phyloP scores from a whole-genome alignment of 2,329 filamentous ascomycete genomes.

The Tolypocladium inflatum region DNA sequence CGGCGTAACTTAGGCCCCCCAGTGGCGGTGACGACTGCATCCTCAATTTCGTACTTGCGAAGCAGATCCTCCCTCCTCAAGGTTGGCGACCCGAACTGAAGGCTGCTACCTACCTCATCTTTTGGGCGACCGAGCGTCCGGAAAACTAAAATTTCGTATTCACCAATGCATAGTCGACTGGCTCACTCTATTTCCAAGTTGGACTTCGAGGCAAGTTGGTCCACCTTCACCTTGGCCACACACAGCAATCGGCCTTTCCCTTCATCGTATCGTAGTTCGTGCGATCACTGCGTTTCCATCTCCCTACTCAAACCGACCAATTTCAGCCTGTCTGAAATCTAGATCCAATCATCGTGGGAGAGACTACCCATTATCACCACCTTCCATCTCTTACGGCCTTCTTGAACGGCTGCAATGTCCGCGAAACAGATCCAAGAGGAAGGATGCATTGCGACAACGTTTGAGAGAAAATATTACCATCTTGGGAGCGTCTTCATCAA shows the following conservation, averaged over 20 bases:
- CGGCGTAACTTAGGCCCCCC: no score
- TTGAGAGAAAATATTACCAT: slow-evolving; percentile 20
- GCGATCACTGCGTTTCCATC: neutral
- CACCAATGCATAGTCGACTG: neutral
- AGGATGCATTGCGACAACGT: slow-evolving; percentile 13
- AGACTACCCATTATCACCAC: neutral
- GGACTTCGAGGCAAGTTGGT: no score
- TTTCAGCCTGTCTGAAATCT: neutral
- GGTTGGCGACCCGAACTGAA: neutral
- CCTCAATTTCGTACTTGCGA: no score
- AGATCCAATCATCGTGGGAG: neutral
- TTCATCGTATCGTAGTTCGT: neutral
- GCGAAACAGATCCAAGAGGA: slow-evolving; percentile 8
- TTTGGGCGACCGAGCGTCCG: neutral
- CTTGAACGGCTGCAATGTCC: neutral
- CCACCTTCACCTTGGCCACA: neutral
- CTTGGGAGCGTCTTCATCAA: slow-evolving; percentile 19
- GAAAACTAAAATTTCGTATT: neutral
- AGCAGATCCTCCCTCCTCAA: no score
- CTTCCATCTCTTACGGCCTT: neutral
- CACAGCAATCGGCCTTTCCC: neutral
- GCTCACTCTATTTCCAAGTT: neutral
- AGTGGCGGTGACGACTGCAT: no score
- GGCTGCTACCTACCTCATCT: neutral
- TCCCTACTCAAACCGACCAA: neutral